A percentile compares a stretch with the other conserved stretches of the same genome.
Conservation (phyloP, 305 asterid genomes). For the Petunia hybrid region DNA sequence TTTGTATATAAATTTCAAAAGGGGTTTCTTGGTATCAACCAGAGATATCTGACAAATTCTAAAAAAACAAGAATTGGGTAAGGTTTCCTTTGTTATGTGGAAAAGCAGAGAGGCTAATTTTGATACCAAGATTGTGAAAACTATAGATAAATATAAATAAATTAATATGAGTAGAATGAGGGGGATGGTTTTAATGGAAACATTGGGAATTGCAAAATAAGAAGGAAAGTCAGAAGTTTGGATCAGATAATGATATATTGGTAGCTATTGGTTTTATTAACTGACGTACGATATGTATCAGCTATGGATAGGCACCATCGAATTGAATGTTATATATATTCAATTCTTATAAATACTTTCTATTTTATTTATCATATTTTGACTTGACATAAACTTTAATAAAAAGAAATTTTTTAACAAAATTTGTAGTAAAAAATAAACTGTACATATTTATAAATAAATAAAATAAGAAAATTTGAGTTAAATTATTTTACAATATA, state of each 20-base stretch:
- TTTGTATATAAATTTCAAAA: constrained; percentile 31
- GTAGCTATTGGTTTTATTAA: no score
- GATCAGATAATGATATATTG: constrained; percentile 38
- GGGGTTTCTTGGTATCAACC: constrained; percentile 29
- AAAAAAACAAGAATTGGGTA: background rate
- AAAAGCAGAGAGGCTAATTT: no score
- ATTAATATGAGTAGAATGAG: background rate
- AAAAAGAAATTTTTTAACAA: no score
- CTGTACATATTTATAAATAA: no score
- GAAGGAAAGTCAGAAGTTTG: constrained; percentile 10
- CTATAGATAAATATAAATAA: no score
- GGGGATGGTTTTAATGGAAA: constrained; percentile 3
- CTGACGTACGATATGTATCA: constrained; percentile 32
- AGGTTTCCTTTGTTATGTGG: background rate
- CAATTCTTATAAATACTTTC: no score
- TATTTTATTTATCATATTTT: no score
- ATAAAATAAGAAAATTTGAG: no score
- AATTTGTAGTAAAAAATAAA: no score
- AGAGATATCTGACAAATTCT: background rate
- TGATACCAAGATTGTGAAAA: no score
- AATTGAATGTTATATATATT: background rate
- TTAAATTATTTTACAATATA: no score
- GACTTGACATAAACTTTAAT: no score
- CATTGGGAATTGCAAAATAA: constrained; percentile 29
- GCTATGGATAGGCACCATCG: background rate